Evolutionary conservation across 73 alveolate genomes (phyloP), one percentile per base, ranked within the genome.

Genomic region (Paramecium sexaurelia): DNA sequence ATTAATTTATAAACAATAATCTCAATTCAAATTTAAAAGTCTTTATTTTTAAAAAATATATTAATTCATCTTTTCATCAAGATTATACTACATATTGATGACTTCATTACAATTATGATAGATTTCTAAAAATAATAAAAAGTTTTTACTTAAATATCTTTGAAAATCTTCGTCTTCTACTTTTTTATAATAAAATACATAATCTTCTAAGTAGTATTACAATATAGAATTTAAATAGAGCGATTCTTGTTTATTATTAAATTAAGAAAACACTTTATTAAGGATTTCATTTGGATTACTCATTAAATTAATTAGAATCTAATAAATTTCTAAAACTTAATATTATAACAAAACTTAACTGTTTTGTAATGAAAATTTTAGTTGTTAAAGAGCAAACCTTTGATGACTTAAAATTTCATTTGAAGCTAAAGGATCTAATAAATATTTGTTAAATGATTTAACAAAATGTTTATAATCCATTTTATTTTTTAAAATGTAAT

Each of bases 351-450:
- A 15, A 3, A 27, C 37, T 24, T 56, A 27, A 56, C 19, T 0
- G 1, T 56, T 56, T 17, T 56, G 19, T 56, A 56, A n/a, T 7
- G 75, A 56, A 15, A 10, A 56, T n/a, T 27, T 13, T 24, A 56
- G 7, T 17, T 56, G 3, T 56, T 56, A 7, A 24, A 56, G 37
- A 17, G 75, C 75, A 17, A 56, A 56, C 19, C 40, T 56, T 56
- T 56, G 10, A 1, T 45, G 83, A 61, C 83, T 61, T 61, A 61
- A 61, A 26, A 61, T 61, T 61, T 61, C 83, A 61, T 61, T 61
- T 29, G 83, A 61, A 26, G 47, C 43, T 32, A 61, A 29, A 22
- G 83, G 83, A 61, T 61, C 83, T 32, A 61, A 32, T 61, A 61
- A 61, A 61, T 61, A 61, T 61, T 61, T 26, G 11, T 61, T 61